phyloP scores from a whole-genome alignment of 441 rosid species.

The Corymbia citriodora region DNA sequence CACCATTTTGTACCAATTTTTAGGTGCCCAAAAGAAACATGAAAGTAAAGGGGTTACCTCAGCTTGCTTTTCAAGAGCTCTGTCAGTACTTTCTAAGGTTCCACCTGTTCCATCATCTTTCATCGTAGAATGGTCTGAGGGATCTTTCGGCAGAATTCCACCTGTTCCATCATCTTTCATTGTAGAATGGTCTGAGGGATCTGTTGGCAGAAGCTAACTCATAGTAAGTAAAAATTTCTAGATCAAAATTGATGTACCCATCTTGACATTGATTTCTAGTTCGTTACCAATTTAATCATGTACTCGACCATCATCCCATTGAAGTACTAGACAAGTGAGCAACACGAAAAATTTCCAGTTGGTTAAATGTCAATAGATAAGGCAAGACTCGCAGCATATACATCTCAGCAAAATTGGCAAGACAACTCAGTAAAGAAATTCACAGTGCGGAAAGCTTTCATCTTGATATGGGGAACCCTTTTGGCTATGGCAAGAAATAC shows the following conservation, averaged over 20 bases:
- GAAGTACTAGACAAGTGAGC: background rate
- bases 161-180: no score
- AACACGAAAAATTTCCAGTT: background rate
- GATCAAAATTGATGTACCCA: background rate
- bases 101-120: background rate
- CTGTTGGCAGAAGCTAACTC: constrained; percentile 9
- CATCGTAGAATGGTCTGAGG: no score
- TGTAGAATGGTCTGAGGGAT: background rate
- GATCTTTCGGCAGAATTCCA: no score
- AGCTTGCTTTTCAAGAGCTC: constrained; percentile 13
- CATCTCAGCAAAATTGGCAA: no score
- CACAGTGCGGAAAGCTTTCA: no score
- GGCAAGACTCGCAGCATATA: no score
- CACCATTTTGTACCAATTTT: background rate
- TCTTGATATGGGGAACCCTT: no score
- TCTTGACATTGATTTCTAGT: constrained; percentile 43
- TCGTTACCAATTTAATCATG: constrained; percentile 39
- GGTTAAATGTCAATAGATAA: no score
- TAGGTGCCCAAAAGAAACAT: background rate
- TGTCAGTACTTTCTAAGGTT: constrained; percentile 5
- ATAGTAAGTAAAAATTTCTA: background rate
- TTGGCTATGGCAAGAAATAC: no score
- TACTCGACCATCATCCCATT: constrained; percentile 32
- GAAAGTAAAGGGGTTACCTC: constrained; percentile 23
- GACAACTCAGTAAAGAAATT: no score